phyloP scores from a whole-genome alignment of 176 grass and related monocot genomes.

The Ananas comosus region DNA sequence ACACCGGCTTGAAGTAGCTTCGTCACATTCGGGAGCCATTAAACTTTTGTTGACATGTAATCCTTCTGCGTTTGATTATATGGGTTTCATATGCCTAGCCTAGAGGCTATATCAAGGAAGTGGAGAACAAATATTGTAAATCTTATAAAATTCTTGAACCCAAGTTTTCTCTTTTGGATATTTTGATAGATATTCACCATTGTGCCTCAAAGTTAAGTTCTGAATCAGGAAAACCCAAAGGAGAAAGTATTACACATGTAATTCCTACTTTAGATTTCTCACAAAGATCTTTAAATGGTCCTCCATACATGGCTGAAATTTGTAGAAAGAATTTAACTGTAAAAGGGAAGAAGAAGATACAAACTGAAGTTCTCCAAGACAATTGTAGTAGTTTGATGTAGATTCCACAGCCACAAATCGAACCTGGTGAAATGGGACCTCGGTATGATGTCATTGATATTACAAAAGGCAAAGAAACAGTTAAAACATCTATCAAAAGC shows the following conservation, averaged over 20 bases:
- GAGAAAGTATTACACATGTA: slow-evolving; percentile 23
- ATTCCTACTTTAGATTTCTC: slow-evolving; percentile 18
- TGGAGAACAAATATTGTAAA: slow-evolving; percentile 47
- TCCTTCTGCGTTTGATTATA: slow-evolving; percentile 22
- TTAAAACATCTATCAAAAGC: slow-evolving; percentile 48
- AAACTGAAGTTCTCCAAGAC: background rate
- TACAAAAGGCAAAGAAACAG: slow-evolving; percentile 59
- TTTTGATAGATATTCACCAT: slow-evolving; percentile 51
- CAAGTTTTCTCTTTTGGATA: slow-evolving; percentile 59
- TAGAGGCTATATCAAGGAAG: slow-evolving; percentile 47
- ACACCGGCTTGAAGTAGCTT: slow-evolving; percentile 45
- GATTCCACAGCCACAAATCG: slow-evolving; percentile 15
- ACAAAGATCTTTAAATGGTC: slow-evolving; percentile 24
- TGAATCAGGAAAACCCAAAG: slow-evolving; percentile 28
- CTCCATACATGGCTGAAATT: slow-evolving; percentile 9
- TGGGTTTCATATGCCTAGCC: slow-evolving; percentile 45
- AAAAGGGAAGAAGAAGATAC: no score
- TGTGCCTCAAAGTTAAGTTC: slow-evolving; percentile 51
- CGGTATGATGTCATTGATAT: slow-evolving; percentile 61
- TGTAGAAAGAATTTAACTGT: slow-evolving; percentile 14
- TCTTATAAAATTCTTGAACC: slow-evolving; percentile 54
- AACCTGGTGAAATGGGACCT: slow-evolving; percentile 14
- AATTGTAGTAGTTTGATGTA: slow-evolving; percentile 24
- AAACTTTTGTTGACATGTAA: slow-evolving; percentile 53
- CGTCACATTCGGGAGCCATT: slow-evolving; percentile 31